Evolutionary conservation across 2,329 filamentous ascomycete species (phyloP).

Genomic region (Colletotrichum liaoningense): DNA sequence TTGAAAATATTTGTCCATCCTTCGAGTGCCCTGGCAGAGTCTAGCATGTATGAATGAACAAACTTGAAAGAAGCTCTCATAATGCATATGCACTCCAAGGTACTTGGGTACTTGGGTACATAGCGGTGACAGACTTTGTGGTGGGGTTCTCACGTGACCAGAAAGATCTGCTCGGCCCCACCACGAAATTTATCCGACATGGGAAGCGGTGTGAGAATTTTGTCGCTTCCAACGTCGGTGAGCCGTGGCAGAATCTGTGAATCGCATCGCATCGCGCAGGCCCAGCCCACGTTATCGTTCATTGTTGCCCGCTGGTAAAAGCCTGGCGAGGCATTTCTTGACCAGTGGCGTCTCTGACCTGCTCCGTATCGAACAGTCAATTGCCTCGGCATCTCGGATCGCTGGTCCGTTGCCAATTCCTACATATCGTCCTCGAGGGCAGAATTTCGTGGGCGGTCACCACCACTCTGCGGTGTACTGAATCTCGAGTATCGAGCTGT

Average conservation of each 20-base stretch:
- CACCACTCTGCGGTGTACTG: conserved; percentile 17
- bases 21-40: no score
- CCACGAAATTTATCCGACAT: conserved; percentile 26
- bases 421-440: conserved; percentile 13
- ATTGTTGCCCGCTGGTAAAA: conserved; percentile 21
- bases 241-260: conserved; percentile 51
- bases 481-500: conserved; percentile 10
- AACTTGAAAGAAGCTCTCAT: no score
- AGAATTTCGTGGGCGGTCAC: conserved; percentile 35
- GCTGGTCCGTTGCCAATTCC: conserved; percentile 27
- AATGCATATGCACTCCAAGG: background rate
- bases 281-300: conserved; percentile 21
- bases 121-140: background rate
- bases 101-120: background rate
- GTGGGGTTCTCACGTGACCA: conserved; percentile 7
- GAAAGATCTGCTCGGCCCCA: background rate
- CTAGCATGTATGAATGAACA: no score
- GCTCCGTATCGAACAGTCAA: background rate
- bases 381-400: background rate
- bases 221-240: conserved; percentile 45
- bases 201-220: conserved; percentile 53
- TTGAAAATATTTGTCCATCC: no score
- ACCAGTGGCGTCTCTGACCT: conserved; percentile 4
- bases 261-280: conserved; percentile 30
- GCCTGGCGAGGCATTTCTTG: conserved; percentile 30